A percentile compares a stretch with the other conserved stretches of the same genome.
phyloP scores from a whole-genome alignment of 1,284 basidiomycete genomes.

The Agroathelia rolfsii region DNA sequence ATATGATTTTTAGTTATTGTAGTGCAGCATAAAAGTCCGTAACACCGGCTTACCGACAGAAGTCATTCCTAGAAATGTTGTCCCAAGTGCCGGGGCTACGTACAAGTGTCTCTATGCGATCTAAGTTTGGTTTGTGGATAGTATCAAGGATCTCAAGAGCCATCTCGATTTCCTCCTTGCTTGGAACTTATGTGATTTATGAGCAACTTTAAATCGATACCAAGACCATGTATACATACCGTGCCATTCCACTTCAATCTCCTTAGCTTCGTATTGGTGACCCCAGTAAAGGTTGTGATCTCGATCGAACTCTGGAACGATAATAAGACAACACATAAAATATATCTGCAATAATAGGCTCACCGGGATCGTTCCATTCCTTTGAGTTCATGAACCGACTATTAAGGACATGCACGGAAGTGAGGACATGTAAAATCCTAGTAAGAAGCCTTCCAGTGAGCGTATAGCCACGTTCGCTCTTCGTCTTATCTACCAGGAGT shows the following conservation, averaged over 20 bases:
- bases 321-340: conserved; percentile 7
- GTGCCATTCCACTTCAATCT: conserved; percentile 87
- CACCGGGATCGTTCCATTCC: conserved; percentile 75
- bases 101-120: conserved; percentile 60
- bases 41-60: conserved; percentile 63
- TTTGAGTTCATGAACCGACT: conserved; percentile 76
- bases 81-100: conserved; percentile 52
- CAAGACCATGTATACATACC: conserved; percentile 29
- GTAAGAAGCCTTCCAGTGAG: conserved; percentile 76
- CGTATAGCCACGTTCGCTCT: conserved; percentile 85
- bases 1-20: conserved; percentile 5
- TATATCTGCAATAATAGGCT: conserved; percentile 12
- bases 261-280: conserved; percentile 67
- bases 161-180: conserved; percentile 68
- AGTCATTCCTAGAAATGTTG: conserved; percentile 79
- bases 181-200: conserved; percentile 42
- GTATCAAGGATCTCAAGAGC: conserved; percentile 71
- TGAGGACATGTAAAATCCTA: conserved; percentile 70
- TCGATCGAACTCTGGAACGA: conserved; percentile 51
- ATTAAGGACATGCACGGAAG: conserved; percentile 74
- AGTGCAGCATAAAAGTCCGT: conserved; percentile 5
- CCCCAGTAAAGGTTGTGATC: conserved; percentile 82
- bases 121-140: conserved; percentile 58
- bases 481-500: conserved; percentile 70
- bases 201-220: conserved; percentile 2